Conservation (phyloP, 2,329 filamentous ascomycete species). For the Xylariaceae sp. region DNA sequence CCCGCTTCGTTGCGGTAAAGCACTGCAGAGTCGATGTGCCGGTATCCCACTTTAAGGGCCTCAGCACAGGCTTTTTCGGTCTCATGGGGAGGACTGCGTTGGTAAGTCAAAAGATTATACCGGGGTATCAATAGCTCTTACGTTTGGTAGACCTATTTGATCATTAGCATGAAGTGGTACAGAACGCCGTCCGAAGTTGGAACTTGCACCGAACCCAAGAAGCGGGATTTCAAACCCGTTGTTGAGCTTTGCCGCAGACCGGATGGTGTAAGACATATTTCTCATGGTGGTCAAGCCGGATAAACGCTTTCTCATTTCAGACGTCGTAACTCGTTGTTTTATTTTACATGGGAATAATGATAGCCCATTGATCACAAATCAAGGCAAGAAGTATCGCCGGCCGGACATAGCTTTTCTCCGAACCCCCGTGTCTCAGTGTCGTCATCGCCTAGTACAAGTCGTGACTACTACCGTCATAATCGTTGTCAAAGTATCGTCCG, state of each 20-base stretch:
- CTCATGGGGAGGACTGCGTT: neutral
- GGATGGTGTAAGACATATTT: neutral
- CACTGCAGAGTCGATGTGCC: constrained; percentile 49
- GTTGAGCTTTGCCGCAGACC: neutral
- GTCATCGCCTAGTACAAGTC: no score
- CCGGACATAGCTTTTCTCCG: no score
- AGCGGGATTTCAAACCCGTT: neutral
- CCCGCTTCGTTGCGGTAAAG: constrained; percentile 45
- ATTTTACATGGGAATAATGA: no score
- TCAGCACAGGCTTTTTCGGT: neutral
- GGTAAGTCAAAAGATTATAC: neutral
- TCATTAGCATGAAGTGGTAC: neutral
- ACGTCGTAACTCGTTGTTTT: no score
- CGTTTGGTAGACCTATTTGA: neutral
- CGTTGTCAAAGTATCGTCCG: no score
- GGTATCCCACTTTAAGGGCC: constrained; percentile 45
- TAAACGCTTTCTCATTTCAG: no score
- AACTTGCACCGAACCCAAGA: neutral
- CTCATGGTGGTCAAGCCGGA: no score
- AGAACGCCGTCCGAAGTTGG: neutral
- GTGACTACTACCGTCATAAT: no score
- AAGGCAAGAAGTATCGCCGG: no score
- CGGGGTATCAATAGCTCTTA: neutral
- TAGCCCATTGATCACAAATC: no score
- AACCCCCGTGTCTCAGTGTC: no score